Evolutionary conservation across 2,329 filamentous ascomycete genomes (phyloP).

Genomic region (Trichoderma simmonsii): DNA sequence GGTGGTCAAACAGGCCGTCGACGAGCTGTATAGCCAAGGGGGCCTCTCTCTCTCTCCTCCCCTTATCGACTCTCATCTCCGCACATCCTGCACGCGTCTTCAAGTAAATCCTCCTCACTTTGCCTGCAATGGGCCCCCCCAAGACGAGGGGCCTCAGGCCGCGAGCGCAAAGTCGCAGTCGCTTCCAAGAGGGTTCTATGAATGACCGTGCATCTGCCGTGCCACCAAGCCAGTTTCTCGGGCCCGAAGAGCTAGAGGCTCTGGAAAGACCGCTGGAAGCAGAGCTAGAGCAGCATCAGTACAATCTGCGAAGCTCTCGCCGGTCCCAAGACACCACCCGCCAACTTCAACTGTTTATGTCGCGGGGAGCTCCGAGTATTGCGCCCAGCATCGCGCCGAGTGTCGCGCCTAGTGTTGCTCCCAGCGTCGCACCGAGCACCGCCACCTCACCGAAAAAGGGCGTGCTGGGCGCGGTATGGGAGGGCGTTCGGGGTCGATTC

Average conservation of each 20-base stretch:
- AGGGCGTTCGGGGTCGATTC: constrained; percentile 35
- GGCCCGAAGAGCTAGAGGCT: constrained; percentile 33
- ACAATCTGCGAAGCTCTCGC: not conserved
- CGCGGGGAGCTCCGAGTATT: not conserved
- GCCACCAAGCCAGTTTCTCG: constrained; percentile 67
- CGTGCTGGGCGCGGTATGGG: constrained; percentile 39
- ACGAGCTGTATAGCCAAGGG: not conserved
- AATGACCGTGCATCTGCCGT: constrained; percentile 71
- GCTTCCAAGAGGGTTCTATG: constrained; percentile 82
- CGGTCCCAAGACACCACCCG: constrained; percentile 6
- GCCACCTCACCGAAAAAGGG: constrained; percentile 23
- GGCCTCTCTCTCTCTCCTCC: not conserved
- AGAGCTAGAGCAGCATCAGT: constrained; percentile 9
- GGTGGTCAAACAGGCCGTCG: not conserved
- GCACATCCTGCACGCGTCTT: not conserved
- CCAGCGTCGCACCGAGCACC: not conserved
- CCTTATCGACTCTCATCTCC: not conserved
- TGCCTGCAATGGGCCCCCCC: constrained; percentile 29
- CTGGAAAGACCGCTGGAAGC: constrained; percentile 29
- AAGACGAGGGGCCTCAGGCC: constrained; percentile 33
- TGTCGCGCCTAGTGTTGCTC: not conserved
- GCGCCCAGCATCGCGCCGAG: not conserved
- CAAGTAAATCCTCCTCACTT: not conserved
- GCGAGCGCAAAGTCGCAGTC: constrained; percentile 37
- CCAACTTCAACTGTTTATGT: constrained; percentile 15